A percentile compares a stretch with the other conserved stretches of the same genome.
These are phyloP conservation scores for Xerophyta viscosa DNA, from an alignment of 106 monocot genomes.

Conservation along the genomic window DNA sequence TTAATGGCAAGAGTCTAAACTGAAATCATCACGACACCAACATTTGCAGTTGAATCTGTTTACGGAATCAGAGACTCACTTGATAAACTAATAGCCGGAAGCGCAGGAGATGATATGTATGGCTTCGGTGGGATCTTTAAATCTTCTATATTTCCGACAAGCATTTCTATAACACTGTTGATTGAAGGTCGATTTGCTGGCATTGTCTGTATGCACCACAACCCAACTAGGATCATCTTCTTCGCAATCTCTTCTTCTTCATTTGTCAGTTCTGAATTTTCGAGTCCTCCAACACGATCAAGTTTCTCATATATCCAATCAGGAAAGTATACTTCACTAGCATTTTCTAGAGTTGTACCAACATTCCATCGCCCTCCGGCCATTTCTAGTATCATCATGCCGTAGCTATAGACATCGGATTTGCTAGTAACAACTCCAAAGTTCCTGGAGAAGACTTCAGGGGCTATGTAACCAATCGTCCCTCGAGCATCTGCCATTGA, in stretches of 20 bases:
- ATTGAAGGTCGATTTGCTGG: constrained; percentile 33
- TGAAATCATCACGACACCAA: too few relatives aligned
- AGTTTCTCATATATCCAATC: constrained; percentile 24
- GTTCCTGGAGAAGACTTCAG: constrained; percentile 20
- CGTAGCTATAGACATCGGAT: constrained; percentile 38
- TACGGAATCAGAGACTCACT: not conserved
- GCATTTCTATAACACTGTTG: constrained; percentile 29
- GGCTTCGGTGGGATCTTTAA: constrained; percentile 31
- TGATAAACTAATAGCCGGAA: not conserved
- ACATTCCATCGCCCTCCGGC: constrained; percentile 14
- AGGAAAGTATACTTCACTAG: constrained; percentile 24
- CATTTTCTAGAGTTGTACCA: not conserved
- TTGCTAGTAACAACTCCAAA: constrained; percentile 23
- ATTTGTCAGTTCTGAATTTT: constrained; percentile 1
- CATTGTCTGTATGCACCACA: constrained; percentile 33
- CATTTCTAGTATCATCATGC: constrained; percentile 44
- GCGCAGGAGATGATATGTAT: not conserved
- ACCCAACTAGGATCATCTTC: constrained; percentile 19
- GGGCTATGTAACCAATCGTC: constrained; percentile 32
- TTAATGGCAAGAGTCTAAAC: too few relatives aligned
- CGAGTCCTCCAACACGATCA: not conserved
- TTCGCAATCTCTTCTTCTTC: constrained; percentile 12
- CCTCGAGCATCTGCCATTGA: constrained; percentile 24
- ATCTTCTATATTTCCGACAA: constrained; percentile 4
- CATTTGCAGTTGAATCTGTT: too few relatives aligned